Evolutionary conservation across 192 early-diverging fungal genomes (phyloP).

Genomic region (Fimicolochytrium jonesii): DNA sequence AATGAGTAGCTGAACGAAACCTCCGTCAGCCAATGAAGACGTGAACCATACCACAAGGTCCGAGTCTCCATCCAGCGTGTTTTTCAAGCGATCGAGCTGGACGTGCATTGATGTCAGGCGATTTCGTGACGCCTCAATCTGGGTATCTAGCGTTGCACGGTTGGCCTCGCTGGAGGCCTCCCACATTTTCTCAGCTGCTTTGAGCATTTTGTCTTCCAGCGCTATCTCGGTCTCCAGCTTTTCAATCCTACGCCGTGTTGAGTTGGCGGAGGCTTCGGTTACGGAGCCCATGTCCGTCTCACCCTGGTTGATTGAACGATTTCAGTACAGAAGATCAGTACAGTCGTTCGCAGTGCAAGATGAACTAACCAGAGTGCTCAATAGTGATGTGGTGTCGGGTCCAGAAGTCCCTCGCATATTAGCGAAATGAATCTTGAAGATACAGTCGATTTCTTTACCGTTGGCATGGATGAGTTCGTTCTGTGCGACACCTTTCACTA

Average conservation of each 20-base stretch:
- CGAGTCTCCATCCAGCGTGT: too few species aligned
- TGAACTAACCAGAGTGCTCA: too few species aligned
- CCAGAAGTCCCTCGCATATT: too few species aligned
- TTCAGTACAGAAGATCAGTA: too few species aligned
- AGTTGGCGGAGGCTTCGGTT: too few species aligned
- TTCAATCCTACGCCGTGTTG: constrained; percentile 18
- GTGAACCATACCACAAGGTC: background rate
- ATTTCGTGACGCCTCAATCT: constrained; percentile 33
- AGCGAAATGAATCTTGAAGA: constrained; percentile 58
- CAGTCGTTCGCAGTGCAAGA: too few species aligned
- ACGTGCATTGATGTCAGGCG: constrained; percentile 21
- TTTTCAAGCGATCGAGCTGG: constrained; percentile 30
- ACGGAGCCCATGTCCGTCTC: too few species aligned
- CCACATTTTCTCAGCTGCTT: constrained; percentile 41
- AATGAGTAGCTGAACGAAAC: too few species aligned
- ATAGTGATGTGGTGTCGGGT: too few species aligned
- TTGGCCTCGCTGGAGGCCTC: constrained; percentile 33
- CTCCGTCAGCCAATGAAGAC: too few species aligned
- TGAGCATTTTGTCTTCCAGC: constrained; percentile 44
- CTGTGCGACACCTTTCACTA: constrained; percentile 37
- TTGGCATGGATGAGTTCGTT: constrained; percentile 53
- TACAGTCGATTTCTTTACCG: constrained; percentile 46
- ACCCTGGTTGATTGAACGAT: too few species aligned
- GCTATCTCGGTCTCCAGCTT: constrained; percentile 39
- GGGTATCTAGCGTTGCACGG: constrained; percentile 19